Evolutionary conservation across 331 rosid genomes (phyloP).

Genomic region (Acacia concinna): DNA sequence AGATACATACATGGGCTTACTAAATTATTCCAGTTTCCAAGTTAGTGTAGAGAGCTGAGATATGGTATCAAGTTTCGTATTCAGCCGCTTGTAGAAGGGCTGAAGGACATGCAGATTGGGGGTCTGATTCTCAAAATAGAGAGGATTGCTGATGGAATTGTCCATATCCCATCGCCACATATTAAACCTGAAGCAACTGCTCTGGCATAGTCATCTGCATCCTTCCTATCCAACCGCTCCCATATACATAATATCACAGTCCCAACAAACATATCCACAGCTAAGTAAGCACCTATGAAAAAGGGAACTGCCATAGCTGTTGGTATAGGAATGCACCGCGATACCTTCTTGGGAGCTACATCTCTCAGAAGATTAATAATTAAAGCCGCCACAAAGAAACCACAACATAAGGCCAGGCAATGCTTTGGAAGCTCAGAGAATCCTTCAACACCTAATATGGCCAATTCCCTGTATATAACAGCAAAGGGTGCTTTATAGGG

Average conservation of each 20-base stretch:
- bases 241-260: constrained; percentile 53
- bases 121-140: constrained; percentile 56
- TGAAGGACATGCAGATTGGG: constrained; percentile 67
- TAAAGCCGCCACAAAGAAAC: constrained; percentile 53
- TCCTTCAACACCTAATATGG: constrained; percentile 58
- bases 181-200: constrained; percentile 70
- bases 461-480: constrained; percentile 57
- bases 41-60: not conserved
- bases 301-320: constrained; percentile 69
- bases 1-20: not conserved
- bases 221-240: constrained; percentile 47
- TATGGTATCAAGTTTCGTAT: not conserved
- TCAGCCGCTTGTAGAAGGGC: constrained; percentile 51
- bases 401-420: constrained; percentile 53
- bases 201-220: constrained; percentile 51
- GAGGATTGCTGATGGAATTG: constrained; percentile 57
- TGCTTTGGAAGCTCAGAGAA: constrained; percentile 61
- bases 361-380: constrained; percentile 55
- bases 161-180: constrained; percentile 77
- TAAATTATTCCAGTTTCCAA: not conserved
- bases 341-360: constrained; percentile 36
- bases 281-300: constrained; percentile 61
- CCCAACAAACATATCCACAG: constrained; percentile 59
- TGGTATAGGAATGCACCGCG: constrained; percentile 56
- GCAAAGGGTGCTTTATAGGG: constrained; percentile 86